These are phyloP conservation scores for Candida jianshihensis DNA, from an alignment of 805 yeast species.

Conservation along the genomic window DNA sequence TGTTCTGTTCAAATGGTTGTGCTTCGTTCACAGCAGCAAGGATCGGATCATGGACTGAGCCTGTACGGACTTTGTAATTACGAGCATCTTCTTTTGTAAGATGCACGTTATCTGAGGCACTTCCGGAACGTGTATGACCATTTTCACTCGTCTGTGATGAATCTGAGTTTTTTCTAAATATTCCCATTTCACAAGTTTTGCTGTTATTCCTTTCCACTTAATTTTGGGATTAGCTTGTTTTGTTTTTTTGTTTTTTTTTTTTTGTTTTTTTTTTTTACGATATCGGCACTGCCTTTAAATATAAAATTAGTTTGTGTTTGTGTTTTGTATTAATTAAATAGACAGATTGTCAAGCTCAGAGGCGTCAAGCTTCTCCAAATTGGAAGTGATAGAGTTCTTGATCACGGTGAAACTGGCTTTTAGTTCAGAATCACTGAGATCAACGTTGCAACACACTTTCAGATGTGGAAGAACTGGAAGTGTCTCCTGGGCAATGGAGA, in stretches of 20 bases:
- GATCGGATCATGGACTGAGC: constrained; percentile 82
- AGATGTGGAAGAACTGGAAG: constrained; percentile 62
- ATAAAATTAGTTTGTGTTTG: too few species aligned
- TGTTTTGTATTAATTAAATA: too few species aligned
- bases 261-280: too few species aligned
- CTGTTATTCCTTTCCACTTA: too few species aligned
- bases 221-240: too few species aligned
- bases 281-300: too few species aligned
- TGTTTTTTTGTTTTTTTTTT: too few species aligned
- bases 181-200: too few species aligned
- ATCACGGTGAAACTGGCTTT: constrained; percentile 34
- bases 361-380: constrained; percentile 13
- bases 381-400: constrained; percentile 21
- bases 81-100: constrained; percentile 45
- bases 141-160: too few species aligned
- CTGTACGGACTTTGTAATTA: constrained; percentile 56
- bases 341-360: constrained; percentile 2
- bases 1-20: constrained; percentile 82
- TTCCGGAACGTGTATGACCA: constrained; percentile 21
- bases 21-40: constrained; percentile 89
- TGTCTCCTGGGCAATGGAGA: constrained; percentile 64
- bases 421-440: constrained; percentile 38
- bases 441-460: constrained; percentile 42
- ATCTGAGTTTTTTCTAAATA: constrained; percentile 34
- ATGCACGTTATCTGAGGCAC: constrained; percentile 25